phyloP scores from a whole-genome alignment of 2,329 filamentous ascomycete genomes.

The Colletotrichum theobromicola region DNA sequence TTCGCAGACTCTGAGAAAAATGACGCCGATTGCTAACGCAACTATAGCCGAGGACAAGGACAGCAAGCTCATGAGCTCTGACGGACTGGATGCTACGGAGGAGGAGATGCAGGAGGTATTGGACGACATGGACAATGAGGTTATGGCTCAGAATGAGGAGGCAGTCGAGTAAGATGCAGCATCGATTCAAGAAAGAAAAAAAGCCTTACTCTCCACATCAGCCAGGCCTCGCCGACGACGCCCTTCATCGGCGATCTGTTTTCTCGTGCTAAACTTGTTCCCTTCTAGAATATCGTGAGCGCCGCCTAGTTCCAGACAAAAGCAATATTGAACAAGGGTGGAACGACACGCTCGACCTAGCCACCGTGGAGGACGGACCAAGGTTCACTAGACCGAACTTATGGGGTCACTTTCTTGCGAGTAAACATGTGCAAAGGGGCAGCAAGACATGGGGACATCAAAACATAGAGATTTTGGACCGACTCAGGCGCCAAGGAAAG shows the following conservation, averaged over 20 bases:
- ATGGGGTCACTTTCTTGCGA: neutral
- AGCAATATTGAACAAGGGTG: neutral
- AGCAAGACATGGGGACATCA: neutral
- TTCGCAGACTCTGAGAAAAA: slow-evolving; percentile 24
- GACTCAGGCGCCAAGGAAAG: neutral
- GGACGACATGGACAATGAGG: slow-evolving; percentile 46
- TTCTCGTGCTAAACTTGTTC: neutral
- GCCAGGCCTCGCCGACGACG: neutral
- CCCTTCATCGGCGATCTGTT: neutral
- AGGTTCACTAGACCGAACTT: neutral
- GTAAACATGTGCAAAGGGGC: neutral
- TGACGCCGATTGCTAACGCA: slow-evolving; percentile 26
- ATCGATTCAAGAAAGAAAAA: neutral
- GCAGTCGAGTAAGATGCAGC: slow-evolving; percentile 6
- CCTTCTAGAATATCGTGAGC: slow-evolving; percentile 10
- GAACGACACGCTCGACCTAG: neutral
- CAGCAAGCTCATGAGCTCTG: slow-evolving; percentile 71
- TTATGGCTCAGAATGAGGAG: slow-evolving; percentile 28
- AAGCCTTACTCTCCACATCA: neutral
- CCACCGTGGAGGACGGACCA: slow-evolving; percentile 3
- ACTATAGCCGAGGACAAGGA: slow-evolving; percentile 68
- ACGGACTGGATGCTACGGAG: slow-evolving; percentile 68
- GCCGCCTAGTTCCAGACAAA: slow-evolving; percentile 1
- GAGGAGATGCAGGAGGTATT: slow-evolving; percentile 63
- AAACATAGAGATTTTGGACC: neutral